Base-by-base conservation (phyloP, 2,329 filamentous ascomycete genomes). In the Chrysosporium queenslandicum region DNA sequence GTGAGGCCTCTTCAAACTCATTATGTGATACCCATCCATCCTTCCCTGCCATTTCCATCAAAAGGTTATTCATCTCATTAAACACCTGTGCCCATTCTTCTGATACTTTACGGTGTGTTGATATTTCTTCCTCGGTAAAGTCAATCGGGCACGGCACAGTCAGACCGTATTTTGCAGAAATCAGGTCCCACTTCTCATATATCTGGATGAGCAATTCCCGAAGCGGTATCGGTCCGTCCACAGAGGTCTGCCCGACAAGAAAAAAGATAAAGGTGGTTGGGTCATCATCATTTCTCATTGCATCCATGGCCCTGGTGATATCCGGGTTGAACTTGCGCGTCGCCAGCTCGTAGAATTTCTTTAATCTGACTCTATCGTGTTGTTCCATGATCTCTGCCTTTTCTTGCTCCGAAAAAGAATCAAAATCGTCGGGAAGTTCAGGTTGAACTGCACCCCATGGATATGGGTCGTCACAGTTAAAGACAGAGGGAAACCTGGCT, bases 1-100 rank as follows among this genome's bases (percentile, higher is more conserved):
- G 45, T 53, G 53, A 56, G 25, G 56, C 58, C 36, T 59, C 58
- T n/a, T 55, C 51, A 46, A 56, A 60, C 12, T 63, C 56, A 4
- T 60, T 56, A 53, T 59, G 55, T 4, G 61, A 61, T 12, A 64
- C 61, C 62, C 59, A 63, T n/a, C 61, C 60, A 50, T 64, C 59
- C 29, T 61, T 53, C 18, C 58, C 61, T n/a, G 46, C 23, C 20
- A 61, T 20, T 4, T 52, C 8, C 3, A 49, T 34, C 46, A 53
- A 57, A 39, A 62, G 49, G 2, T 29, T 37, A 0, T 60, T 53
- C 51, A 58, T 61, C n/a, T 62, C 58, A n/a, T 29, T 30, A 51
- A 50, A 61, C 9, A 48, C 53, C n/a, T 55, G 53, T 9, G 58
- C 59, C 59, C 57, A 64, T 40, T 29, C 52, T 49, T 61, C 16